Base-by-base conservation (phyloP, 2,329 filamentous ascomycete genomes). In the Hymenoscyphus scutula region DNA sequence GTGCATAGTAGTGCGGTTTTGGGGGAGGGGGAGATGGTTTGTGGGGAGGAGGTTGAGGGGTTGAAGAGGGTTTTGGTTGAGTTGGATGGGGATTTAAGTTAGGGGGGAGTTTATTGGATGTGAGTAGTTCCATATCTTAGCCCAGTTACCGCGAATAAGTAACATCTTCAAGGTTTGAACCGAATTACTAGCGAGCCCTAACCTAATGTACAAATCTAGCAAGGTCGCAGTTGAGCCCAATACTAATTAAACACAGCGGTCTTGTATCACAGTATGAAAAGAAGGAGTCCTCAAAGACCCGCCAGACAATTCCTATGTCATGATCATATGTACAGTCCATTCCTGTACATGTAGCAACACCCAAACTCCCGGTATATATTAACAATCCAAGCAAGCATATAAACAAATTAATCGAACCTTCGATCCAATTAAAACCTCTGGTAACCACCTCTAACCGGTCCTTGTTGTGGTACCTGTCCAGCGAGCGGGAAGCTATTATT, bases 1-100 rank as follows among this genome's bases (percentile, higher is more conserved):
- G 74, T 76, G 64, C 80, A 82, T 71, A 80, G 78, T 2, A 79
- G 79, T 58, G 80, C 79, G 4, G 74, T 78, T 45, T 71, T 71
- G 5, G 61, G 64, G 8, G 75, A 51, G 41, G 37, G 71, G 0
- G 76, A 77, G 53, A 63, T 66, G 23, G 74, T 73, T 3, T 71
- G 58, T 62, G 63, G 8, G 34, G 60, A 62, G 19, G 71, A 73
- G 63, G 62, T 72, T n/a, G 58, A 29, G 57, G 55, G 27, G 17
- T 60, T 71, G 48, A 65, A 60, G 59, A 29, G 29, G 27, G 19
- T 53, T 13, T 34, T 61, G 27, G 37, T 38, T 38, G 29, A n/a
- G 17, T 54, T 29, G n/a, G 25, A 30, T 7, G 11, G 17, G 53
- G 23, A 30, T 54, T n/a, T 7, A 32, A 15, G 17, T 19, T 19